These are phyloP conservation scores for Dipteronia dyeriana DNA, from an alignment of 345 rosid species.

Conservation along the genomic window DNA sequence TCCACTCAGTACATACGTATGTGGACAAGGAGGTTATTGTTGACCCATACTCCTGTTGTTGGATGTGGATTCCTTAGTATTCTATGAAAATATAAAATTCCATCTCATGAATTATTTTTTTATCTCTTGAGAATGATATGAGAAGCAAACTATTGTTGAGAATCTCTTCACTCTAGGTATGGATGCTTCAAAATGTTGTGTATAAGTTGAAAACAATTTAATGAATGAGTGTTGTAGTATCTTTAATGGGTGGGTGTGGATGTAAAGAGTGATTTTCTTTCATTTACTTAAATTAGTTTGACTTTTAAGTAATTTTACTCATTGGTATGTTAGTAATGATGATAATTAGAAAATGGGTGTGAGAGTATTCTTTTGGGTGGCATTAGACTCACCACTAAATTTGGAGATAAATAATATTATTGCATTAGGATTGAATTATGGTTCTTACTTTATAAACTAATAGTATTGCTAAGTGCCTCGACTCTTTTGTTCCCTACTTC, in stretches of 20 bases:
- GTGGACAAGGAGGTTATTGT: neutral
- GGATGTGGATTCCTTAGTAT: conserved; percentile 1
- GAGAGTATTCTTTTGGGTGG: neutral
- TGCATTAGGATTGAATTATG: neutral
- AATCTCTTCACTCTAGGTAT: neutral
- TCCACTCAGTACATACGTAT: neutral
- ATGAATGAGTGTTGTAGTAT: neutral
- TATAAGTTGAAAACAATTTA: neutral
- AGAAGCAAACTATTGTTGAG: neutral
- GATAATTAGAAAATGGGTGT: neutral
- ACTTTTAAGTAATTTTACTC: neutral
- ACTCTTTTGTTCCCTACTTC: neutral
- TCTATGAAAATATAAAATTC: neutral
- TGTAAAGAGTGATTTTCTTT: neutral
- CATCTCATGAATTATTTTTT: neutral
- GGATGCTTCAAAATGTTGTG: neutral
- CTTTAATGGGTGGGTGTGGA: neutral
- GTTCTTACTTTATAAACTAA: too few relatives aligned
- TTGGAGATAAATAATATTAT: neutral
- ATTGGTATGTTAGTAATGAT: neutral
- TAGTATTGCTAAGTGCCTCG: neutral
- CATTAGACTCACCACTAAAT: neutral
- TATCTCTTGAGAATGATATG: neutral
- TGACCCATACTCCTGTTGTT: neutral
- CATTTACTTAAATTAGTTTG: neutral